Percentiles rank a stretch among this genome's conserved stretches.
Conservation (phyloP, 768 basidiomycete genomes). For the Xerocomus brunneocitrinus region DNA sequence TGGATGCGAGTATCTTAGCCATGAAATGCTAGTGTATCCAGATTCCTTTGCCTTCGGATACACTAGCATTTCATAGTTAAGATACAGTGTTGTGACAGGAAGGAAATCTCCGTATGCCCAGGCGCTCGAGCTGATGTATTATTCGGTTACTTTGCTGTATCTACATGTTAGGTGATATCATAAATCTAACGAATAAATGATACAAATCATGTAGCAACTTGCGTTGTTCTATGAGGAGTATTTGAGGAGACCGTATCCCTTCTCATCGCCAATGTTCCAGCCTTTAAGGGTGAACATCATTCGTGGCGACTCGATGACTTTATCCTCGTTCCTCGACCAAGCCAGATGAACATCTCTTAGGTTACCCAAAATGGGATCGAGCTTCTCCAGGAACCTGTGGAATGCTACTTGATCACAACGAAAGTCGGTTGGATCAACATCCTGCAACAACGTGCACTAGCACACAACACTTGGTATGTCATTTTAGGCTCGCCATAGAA, state of each 20-base stretch:
- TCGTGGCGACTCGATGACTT: conserved; percentile 20
- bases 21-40: too few relatives aligned
- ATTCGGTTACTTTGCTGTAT: neutral
- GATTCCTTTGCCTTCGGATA: too few relatives aligned
- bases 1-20: too few relatives aligned
- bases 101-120: too few relatives aligned
- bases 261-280: conserved; percentile 21
- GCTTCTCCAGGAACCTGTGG: conserved; percentile 34
- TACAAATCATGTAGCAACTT: neutral
- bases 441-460: conserved; percentile 44
- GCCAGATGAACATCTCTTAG: conserved; percentile 38
- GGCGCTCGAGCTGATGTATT: neutral
- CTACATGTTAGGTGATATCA: neutral
- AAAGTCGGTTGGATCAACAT: conserved; percentile 42
- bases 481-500: neutral
- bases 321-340: conserved; percentile 20
- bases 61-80: too few relatives aligned
- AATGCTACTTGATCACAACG: conserved; percentile 36
- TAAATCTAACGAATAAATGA: neutral
- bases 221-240: conserved; percentile 3
- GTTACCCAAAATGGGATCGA: conserved; percentile 46
- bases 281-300: conserved; percentile 30
- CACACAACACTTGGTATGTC: neutral
- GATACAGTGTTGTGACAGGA: too few relatives aligned
- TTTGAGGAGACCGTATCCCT: conserved; percentile 22